A percentile compares a stretch with the other conserved stretches of the same genome.
These are phyloP conservation scores for Aspergillus haitiensis DNA, from an alignment of 495 filamentous ascomycete species.

Conservation along the genomic window DNA sequence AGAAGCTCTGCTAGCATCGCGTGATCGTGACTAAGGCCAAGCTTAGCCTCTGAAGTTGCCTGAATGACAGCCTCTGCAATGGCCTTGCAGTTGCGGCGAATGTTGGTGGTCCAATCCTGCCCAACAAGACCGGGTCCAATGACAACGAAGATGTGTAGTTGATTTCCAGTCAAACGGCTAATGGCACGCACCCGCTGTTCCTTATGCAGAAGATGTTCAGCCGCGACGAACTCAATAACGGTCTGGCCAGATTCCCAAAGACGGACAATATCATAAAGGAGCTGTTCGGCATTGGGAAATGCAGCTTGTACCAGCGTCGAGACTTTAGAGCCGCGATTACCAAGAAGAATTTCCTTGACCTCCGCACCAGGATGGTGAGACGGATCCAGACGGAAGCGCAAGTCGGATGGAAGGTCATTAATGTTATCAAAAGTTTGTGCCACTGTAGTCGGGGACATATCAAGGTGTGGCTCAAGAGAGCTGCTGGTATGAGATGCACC, in stretches of 20 bases:
- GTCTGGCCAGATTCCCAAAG: conserved; percentile 18
- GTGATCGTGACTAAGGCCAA: conserved; percentile 50
- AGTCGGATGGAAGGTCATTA: conserved; percentile 2
- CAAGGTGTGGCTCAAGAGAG: conserved; percentile 17
- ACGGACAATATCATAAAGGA: conserved; percentile 31
- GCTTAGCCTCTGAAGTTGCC: conserved; percentile 44
- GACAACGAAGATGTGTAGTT: conserved; percentile 41
- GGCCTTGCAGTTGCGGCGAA: conserved; percentile 44
- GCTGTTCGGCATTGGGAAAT: conserved; percentile 40
- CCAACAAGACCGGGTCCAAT: conserved; percentile 34
- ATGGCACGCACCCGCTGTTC: conserved; percentile 19
- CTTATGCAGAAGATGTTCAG: conserved; percentile 16
- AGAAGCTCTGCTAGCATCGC: conserved; percentile 47
- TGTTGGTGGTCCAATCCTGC: conserved; percentile 34
- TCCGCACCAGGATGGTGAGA: conserved; percentile 45
- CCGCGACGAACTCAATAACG: conserved; percentile 18
- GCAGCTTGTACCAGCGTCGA: conserved; percentile 21
- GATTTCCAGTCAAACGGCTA: conserved; percentile 16
- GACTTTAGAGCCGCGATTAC: conserved; percentile 31
- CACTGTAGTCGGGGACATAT: conserved; percentile 18
- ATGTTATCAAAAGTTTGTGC: conserved; percentile 22
- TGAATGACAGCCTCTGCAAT: conserved; percentile 56
- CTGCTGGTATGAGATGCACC: conserved; percentile 11
- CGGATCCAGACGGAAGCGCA: conserved; percentile 16
- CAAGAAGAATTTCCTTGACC: conserved; percentile 41